Base-by-base conservation (phyloP, 768 basidiomycete genomes). In the Mycena chlorophos region DNA sequence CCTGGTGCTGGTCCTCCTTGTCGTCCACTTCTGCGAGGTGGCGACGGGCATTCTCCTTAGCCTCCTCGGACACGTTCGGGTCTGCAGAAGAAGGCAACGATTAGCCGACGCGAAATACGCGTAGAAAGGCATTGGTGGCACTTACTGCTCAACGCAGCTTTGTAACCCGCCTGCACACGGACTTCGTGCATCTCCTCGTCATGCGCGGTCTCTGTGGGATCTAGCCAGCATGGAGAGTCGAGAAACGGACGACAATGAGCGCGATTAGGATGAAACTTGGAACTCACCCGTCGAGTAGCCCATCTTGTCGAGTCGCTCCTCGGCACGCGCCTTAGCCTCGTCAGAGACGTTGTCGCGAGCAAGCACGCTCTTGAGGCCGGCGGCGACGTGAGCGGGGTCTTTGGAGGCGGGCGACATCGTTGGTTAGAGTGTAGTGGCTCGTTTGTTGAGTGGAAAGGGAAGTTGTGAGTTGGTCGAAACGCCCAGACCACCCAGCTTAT, bases 151-250 rank as follows among this genome's bases (percentile, higher is more conserved):
- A 84, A 62, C 1, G 83, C 75, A 26, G 83, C 81, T 57, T 85
- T 84, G 66, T 83, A 83, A 10, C 83, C 83, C 0, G 74, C 83
- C 4, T 80, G 63, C 38, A 84, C 80, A 30, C 76, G 80, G 2
- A 63, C 73, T 47, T 69, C 56, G 50, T 83, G 80, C 58, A 77
- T 54, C 0, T 65, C 56, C 34, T 66, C 65, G 30, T 72, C 72
- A 39, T 64, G 49, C 1, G n/a, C n/a, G n/a, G n/a, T n/a, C n/a
- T n/a, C n/a, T n/a, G n/a, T 61, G 55, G 43, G 77, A 72, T 0
- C 75, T 81, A 3, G 75, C 73, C 3, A 37, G 76, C 79, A 40
- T 72, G 68, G 48, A 85, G 72, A 17, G 25, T n/a, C 2, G 47
- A 25, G 4, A 27, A 30, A 50, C 23, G 20, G 28, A 84, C 75